Conservation (phyloP, 495 filamentous ascomycete species). For the Lasiosphaeris hirsuta region DNA sequence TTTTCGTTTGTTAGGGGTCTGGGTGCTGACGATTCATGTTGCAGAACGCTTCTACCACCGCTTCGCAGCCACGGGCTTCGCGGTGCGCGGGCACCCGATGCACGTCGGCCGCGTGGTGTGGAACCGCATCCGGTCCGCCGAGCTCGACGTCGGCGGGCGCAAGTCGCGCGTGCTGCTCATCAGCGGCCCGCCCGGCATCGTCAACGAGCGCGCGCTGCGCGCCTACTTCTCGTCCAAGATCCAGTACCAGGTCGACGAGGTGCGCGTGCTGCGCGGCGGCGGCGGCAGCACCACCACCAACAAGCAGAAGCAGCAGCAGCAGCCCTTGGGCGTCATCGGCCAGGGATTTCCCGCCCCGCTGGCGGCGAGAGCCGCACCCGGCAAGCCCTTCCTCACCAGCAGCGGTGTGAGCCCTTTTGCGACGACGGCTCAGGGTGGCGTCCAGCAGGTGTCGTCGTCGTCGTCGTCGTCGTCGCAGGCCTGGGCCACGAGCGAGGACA, state of each 20-base stretch:
- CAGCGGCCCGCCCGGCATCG: constrained; percentile 19
- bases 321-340: too few relatives aligned
- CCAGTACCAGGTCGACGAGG: constrained; percentile 25
- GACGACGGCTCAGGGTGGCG: too few relatives aligned
- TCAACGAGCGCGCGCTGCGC: constrained; percentile 17
- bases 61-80: not conserved
- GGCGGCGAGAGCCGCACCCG: too few relatives aligned
- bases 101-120: constrained; percentile 17
- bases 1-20: not conserved
- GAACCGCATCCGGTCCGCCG: constrained; percentile 28
- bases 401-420: too few relatives aligned
- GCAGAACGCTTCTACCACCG: constrained; percentile 19
- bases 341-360: too few relatives aligned
- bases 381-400: too few relatives aligned
- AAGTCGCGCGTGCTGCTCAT: constrained; percentile 26
- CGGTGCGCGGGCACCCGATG: not conserved
- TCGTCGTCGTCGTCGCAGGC: not conserved
- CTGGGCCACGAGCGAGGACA: not conserved
- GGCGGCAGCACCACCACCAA: too few relatives aligned
- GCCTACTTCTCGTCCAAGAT: constrained; percentile 23
- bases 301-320: too few relatives aligned
- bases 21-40: not conserved
- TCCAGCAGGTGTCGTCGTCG: not conserved
- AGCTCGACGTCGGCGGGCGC: constrained; percentile 16
- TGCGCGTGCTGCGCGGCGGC: not conserved